Conservation (phyloP, 495 filamentous ascomycete species). For the Entonaema liquescens region DNA sequence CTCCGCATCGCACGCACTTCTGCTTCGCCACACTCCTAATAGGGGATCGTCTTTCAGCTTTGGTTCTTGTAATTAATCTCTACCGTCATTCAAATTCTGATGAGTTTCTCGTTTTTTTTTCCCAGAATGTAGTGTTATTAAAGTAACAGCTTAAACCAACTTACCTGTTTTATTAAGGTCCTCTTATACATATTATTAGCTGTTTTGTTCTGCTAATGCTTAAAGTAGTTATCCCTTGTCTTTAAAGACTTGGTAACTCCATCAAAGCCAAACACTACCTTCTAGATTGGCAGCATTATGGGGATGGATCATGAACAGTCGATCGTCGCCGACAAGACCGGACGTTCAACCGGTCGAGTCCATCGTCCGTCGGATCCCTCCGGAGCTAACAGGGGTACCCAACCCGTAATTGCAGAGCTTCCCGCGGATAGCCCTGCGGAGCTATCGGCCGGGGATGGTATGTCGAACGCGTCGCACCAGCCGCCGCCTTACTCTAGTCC, state of each 20-base stretch:
- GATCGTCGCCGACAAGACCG: constrained; percentile 25
- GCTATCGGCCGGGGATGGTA: constrained; percentile 7
- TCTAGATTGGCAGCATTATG: not conserved
- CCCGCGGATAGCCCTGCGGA: constrained; percentile 10
- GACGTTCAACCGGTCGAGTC: constrained; percentile 22
- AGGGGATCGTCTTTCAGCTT: constrained; percentile 30
- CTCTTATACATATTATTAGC: not conserved
- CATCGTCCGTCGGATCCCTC: constrained; percentile 25
- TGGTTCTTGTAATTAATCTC: not conserved
- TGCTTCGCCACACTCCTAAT: constrained; percentile 32
- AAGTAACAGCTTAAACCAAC: not conserved
- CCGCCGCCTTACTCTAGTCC: constrained; percentile 61
- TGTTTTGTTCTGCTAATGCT: not conserved
- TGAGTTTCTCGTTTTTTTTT: constrained; percentile 11
- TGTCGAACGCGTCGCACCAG: not conserved
- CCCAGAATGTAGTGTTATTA: not conserved
- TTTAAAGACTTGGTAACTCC: constrained; percentile 4
- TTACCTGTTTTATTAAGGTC: not conserved
- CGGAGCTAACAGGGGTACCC: constrained; percentile 8
- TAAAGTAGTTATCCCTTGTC: not conserved
- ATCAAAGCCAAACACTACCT: not conserved
- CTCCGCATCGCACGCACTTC: constrained; percentile 4
- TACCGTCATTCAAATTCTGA: not conserved
- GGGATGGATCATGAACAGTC: constrained; percentile 4
- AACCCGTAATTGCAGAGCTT: constrained; percentile 13